Evolutionary conservation across 2,329 filamentous ascomycete species (phyloP), one percentile per base, ranked within the genome.

Genomic region (Talaromyces sp.): DNA sequence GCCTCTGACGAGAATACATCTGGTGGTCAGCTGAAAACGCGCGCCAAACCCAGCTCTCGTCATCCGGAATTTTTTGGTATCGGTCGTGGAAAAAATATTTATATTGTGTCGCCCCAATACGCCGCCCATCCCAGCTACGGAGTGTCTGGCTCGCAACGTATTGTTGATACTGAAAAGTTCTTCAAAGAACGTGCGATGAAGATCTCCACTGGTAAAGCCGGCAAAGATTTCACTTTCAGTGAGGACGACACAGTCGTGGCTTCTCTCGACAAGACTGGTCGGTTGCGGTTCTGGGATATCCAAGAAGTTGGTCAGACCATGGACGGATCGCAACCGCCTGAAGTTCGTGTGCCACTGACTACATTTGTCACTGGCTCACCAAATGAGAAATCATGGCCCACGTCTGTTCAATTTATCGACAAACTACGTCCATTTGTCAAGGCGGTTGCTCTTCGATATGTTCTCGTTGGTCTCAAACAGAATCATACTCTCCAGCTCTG

Each of bases 271-370:
- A 99, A 99, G 82, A 94, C 93, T 66, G 96, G 95, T 57, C 89
- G 92, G 67, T 89, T 98, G 80, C 95, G 96, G 79, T 97, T 99
- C 83, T 99, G 95, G 96, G 95, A 99, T 76, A 92, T 98, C 69
- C 91, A 91, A 66, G 87, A 91, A 67, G 84, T 97, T 64, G 90
- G 84, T 8, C 79, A 84, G 22, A 81, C 80, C 65, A 79, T 82
- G 19, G 79, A 80, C 60, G 71, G 73, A 2, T 79, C 83, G 58
- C 76, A 75, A 27, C 79, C 87, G 0, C 82, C 92, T 57, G 92
- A 97, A 78, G 87, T 98, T 66, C 92, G 91, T 71, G 89, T 92
- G 69, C 93, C 95, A 5, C 79, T 98, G 68, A 87, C 95, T 81
- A 96, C 92, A 35, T 87, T 97, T 72, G 90, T 89, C 52, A 97